Base-by-base conservation (phyloP, 495 filamentous ascomycete genomes). In the Penicillium desertorum region DNA sequence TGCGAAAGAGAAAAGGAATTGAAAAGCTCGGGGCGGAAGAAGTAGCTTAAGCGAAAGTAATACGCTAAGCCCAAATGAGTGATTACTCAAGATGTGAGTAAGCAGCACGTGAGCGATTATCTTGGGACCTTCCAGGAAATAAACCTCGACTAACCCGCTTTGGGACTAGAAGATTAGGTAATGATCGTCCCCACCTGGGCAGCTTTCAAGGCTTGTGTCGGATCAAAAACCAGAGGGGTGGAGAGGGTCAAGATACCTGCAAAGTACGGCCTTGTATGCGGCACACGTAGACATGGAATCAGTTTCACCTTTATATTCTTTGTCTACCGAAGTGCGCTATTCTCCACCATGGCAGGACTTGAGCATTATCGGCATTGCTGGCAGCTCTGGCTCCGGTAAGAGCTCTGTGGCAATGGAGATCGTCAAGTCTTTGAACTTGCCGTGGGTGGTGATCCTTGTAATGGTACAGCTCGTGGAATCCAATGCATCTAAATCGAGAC, bases 371-470 rank as follows among this genome's bases (percentile, higher is more conserved):
- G 94, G 92, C 45, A 87, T 98, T 56, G 94, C 95, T 43, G 94
- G 94, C 12, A 94, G 90, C 68, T 97, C 92, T 19, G 95, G 95
- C 51, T 97, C 92, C 25, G 94, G 94, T 39, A 98, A 98, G 77
- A 96, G 92, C n/a, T 96, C 91, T 3, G 76, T 98, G 51, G 92
- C 95, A 22, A 84, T 92, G 59, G 91, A 92, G 47, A 96, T 98
- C 62, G 91, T 98, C 51, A 85, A 79, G 54, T 88, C 89, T 56
- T 73, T 98, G 62, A 96, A 92, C 73, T 76, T 98, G 50, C 94
- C 94, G 43, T 98, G 94, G 94, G 94, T 98, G 36, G 91, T 97
- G 29, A 96, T 98, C 70, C 73, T 98, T 60, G 93, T 91, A 32
- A 97, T 98, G 85, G 92, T 96, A 81, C 68, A 75, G 59, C 62